Evolutionary conservation across 768 basidiomycete genomes (phyloP), one percentile per base, ranked within the genome.

Genomic region (Rhizopogon rudus): DNA sequence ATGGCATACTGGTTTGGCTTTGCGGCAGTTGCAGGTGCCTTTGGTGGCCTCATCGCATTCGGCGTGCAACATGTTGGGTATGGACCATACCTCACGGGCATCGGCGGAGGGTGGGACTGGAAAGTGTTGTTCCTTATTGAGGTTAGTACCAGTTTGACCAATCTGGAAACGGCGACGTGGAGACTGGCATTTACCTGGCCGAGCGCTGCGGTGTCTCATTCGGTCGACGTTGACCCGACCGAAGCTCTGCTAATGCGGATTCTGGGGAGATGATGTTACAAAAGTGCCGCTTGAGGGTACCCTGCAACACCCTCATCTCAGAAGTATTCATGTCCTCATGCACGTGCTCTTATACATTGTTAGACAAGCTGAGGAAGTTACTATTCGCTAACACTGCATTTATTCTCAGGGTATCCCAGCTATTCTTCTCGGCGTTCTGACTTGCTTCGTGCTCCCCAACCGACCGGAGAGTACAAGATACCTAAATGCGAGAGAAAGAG

Each of bases 1-100:
- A 79, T 87, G 79, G 88, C 87, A 1, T 82, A 88, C 61, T 91
- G 88, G 86, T 92, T 91, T 57, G 87, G 86, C 8, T 92, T 91
- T 64, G 88, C 90, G 5, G 88, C 90, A 3, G 81, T 90, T 4
- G 87, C 91, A 4, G 90, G 90, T 22, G 91, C 91, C 5, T 92
- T 92, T 57, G 88, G 89, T 13, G 90, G 91, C n/a, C 71, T 91
- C 44, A 81, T 93, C 41, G 89, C 91, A 3, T 92, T 87, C 58
- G 91, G 88, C 1, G 75, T 92, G 9, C 86, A 89, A 60, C 79
- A 89, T 63, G 81, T 55, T 84, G 82, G 87, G 16, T 69, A 45
- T 43, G 67, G 67, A 16, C 60, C 63, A 0, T 57, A 56, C 0
- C n/a, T 68, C 37, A 56, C 6, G n/a, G 66, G 58, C n/a, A 54